Percentiles rank a stretch among this genome's conserved stretches.
Evolutionary conservation across 352 stramenopile genomes (phyloP).

Genomic region (Phytopythium chamaehyphon): DNA sequence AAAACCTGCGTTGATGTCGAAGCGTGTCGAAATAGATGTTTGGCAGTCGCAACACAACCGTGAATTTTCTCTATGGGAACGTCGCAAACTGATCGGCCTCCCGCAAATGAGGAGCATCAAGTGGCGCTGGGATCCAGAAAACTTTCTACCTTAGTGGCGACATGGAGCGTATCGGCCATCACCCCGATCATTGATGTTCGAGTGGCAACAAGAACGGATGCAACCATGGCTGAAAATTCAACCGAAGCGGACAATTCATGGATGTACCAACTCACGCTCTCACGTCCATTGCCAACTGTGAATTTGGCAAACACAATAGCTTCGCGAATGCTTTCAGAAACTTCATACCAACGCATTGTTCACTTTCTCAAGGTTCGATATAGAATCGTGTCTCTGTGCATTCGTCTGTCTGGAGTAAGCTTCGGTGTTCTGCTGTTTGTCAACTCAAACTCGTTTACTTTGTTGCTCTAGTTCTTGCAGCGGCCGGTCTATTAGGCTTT

Average conservation of each 20-base stretch:
- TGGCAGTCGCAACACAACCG: too few relatives aligned
- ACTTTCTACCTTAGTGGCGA: too few relatives aligned
- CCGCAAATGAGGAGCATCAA: too few relatives aligned
- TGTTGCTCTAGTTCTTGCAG: conserved; percentile 9
- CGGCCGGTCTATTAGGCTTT: conserved; percentile 7
- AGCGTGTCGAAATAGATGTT: too few relatives aligned
- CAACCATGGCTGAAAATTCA: too few relatives aligned
- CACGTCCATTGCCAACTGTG: background rate
- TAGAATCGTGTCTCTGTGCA: conserved; percentile 6
- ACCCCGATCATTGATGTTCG: too few relatives aligned
- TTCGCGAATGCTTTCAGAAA: background rate
- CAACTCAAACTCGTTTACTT: background rate
- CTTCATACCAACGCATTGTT: background rate
- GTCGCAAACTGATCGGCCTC: too few relatives aligned
- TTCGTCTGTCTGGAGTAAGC: conserved; percentile 10
- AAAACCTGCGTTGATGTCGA: too few relatives aligned
- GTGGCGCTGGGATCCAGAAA: too few relatives aligned
- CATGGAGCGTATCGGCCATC: too few relatives aligned
- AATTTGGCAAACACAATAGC: conserved; percentile 3
- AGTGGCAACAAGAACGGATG: too few relatives aligned
- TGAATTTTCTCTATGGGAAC: too few relatives aligned
- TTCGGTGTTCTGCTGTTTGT: conserved; percentile 18
- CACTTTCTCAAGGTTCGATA: background rate
- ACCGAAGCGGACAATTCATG: background rate
- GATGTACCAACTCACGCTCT: conserved; percentile 1